phyloP scores from a whole-genome alignment of 352 stramenopile genomes.

The Pilasporangium apinafurcum region DNA sequence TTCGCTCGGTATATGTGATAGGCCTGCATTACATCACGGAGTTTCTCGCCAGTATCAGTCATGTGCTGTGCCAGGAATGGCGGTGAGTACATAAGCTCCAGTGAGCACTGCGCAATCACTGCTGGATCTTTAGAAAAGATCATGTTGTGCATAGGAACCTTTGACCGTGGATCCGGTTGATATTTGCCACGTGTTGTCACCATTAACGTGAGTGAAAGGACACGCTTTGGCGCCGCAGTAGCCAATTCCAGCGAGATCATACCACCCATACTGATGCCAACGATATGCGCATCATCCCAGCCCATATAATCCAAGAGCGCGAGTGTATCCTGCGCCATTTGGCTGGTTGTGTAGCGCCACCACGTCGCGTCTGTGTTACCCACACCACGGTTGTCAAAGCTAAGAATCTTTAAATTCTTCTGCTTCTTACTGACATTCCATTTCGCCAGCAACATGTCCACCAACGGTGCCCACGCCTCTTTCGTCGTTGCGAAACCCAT shows the following conservation, averaged over 20 bases:
- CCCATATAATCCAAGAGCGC: constrained; percentile 45
- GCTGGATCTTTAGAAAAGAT: constrained; percentile 23
- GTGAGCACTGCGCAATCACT: constrained; percentile 30
- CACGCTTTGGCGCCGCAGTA: constrained; percentile 24
- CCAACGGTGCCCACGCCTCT: constrained; percentile 26
- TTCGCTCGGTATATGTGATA: constrained; percentile 23
- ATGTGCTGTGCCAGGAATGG: constrained; percentile 22
- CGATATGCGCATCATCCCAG: constrained; percentile 41
- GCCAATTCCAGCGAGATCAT: constrained; percentile 69
- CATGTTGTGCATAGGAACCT: constrained; percentile 24
- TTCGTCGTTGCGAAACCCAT: constrained; percentile 39
- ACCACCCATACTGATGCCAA: constrained; percentile 52
- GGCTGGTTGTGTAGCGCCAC: constrained; percentile 47
- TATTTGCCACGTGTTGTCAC: constrained; percentile 53
- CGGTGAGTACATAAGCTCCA: constrained; percentile 54
- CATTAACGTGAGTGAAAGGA: constrained; percentile 53
- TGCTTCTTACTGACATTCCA: constrained; percentile 7
- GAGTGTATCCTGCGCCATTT: constrained; percentile 57
- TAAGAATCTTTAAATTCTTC: constrained; percentile 24
- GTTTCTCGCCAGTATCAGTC: constrained; percentile 19
- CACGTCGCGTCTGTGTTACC: constrained; percentile 35
- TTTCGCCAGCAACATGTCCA: constrained; percentile 23
- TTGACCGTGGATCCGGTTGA: constrained; percentile 19
- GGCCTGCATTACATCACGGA: constrained; percentile 35
- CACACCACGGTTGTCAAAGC: constrained; percentile 40